Evolutionary conservation across 441 rosid species (phyloP), one percentile per base, ranked within the genome.

Genomic region (Hura crepitans): DNA sequence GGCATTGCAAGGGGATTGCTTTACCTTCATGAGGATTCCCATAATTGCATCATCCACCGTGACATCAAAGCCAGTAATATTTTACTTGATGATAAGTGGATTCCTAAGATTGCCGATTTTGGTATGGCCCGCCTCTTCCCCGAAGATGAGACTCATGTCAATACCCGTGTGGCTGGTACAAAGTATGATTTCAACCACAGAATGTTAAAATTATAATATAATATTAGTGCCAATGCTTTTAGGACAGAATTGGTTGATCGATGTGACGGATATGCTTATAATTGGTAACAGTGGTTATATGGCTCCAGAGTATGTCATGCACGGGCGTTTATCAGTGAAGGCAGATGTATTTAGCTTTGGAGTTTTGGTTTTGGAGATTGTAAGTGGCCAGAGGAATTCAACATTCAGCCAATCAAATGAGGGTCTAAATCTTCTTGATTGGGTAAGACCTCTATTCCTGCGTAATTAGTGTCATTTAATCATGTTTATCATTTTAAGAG

Each of bases 71-170:
- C 95, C 20, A 91, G 99, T 62, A 94, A 94, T 75, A 82, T 94
- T 73, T 82, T 94, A 68, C 91, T 94, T 0, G 99, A 94, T 28
- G 96, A 90, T 23, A 94, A 92, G 70, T 94, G 97, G 99, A 77
- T 82, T 66, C 92, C 99, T 6, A 94, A 94, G 87, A 94, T 94
- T 31, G 96, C 97, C 14, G 98, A 94, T 84, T 94, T 94, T 31
- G 98, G 98, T 63, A 86, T 94, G 98, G 98, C 97, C 33, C 97
- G 99, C n/a, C 97, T 94, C 69, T 94, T 86, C 75, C 92, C 93
- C 1, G 98, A 94, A 81, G 96, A 87, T 27, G 69, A 78, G 78
- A 86, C 97, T 1, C 96, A 94, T 12, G 90, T 92, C 65, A 83
- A 88, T 75, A 94, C 98, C 35, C 96, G 97, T 45, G 85, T 90